Evolutionary conservation across 441 rosid species (phyloP).

Genomic region (Jatropha podagrica): DNA sequence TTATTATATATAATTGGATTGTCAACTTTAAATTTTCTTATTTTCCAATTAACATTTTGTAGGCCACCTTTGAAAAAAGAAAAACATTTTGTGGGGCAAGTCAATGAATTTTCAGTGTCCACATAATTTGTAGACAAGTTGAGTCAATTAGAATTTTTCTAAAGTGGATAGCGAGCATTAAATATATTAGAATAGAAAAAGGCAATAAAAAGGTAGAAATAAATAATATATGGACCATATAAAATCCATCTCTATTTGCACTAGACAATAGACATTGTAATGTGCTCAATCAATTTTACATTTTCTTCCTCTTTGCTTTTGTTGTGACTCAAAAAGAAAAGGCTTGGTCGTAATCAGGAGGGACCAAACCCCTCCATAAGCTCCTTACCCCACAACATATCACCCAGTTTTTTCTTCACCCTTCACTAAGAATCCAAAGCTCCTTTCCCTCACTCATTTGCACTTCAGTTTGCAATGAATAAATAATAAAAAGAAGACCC

Average conservation of each 20-base stretch:
- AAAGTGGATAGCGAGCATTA: no score
- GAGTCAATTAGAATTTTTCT: background rate
- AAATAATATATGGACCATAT: constrained; percentile 10
- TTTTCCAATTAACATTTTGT: background rate
- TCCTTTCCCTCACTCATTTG: background rate
- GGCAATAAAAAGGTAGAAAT: constrained; percentile 7
- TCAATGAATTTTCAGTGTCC: background rate
- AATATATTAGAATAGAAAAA: background rate
- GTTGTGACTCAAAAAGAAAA: constrained; percentile 22
- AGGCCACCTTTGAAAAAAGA: background rate
- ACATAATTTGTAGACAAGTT: background rate
- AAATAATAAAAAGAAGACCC: no score
- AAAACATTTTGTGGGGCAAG: background rate
- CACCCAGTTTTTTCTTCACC: constrained; percentile 16
- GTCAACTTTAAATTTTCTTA: no score
- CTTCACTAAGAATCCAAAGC: constrained; percentile 41
- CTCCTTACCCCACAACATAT: constrained; percentile 13
- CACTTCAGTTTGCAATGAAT: no score
- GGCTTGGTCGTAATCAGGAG: constrained; percentile 22
- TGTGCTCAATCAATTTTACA: constrained; percentile 14
- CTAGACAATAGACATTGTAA: background rate
- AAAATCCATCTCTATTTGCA: background rate
- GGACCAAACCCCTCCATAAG: background rate
- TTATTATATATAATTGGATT: no score
- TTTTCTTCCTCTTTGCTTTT: constrained; percentile 24